These are phyloP conservation scores for Neurospora hispaniola DNA, from an alignment of 495 filamentous ascomycete species.

Conservation along the genomic window DNA sequence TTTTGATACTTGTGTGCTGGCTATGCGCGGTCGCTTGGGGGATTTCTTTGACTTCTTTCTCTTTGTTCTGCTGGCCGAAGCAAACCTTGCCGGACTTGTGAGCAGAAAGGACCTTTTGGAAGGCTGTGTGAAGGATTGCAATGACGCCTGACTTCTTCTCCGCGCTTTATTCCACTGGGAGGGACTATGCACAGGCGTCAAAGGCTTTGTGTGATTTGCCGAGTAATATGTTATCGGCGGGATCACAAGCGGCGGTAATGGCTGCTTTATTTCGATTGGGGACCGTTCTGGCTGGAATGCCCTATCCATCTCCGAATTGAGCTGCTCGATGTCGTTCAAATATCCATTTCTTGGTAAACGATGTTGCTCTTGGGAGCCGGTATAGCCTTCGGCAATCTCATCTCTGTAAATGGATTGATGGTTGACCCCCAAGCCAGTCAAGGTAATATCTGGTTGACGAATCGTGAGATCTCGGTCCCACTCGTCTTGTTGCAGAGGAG, in stretches of 20 bases:
- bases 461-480: neutral
- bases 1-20: constrained; percentile 24
- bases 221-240: constrained; percentile 2
- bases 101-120: constrained; percentile 9
- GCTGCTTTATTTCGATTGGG: constrained; percentile 22
- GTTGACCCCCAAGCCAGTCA: neutral
- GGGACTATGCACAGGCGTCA: neutral
- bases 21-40: constrained; percentile 17
- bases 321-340: constrained; percentile 27
- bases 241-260: constrained; percentile 4
- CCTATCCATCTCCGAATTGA: constrained; percentile 36
- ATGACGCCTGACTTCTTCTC: constrained; percentile 5
- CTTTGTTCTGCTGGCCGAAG: constrained; percentile 22
- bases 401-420: neutral
- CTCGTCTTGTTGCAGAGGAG: constrained; percentile 7
- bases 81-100: constrained; percentile 12
- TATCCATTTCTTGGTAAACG: neutral
- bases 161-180: neutral
- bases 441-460: neutral
- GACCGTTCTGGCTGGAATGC: constrained; percentile 29
- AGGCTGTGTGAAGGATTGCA: constrained; percentile 17
- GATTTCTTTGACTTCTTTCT: constrained; percentile 34
- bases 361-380: neutral
- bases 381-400: neutral
- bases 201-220: neutral